Percentiles rank a stretch among this genome's conserved stretches.
phyloP scores from a whole-genome alignment of 768 basidiomycete species.

The Suillus subluteus region DNA sequence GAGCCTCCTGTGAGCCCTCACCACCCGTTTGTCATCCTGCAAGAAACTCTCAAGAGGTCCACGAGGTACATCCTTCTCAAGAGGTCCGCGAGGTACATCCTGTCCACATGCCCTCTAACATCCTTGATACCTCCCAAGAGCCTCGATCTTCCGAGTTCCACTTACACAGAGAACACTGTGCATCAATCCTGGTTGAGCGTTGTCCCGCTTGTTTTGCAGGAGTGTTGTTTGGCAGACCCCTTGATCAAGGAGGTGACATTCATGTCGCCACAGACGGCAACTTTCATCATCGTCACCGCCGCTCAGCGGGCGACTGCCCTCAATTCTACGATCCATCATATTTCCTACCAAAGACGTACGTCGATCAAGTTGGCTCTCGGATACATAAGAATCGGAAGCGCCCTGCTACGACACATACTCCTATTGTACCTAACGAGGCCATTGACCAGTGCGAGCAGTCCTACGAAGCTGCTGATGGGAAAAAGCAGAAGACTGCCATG shows the following conservation, averaged over 20 bases:
- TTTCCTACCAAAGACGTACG: neutral
- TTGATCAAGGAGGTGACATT: neutral
- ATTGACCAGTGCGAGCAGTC: neutral
- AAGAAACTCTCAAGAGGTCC: too few relatives aligned
- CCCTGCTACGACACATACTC: neutral
- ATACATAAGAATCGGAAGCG: neutral
- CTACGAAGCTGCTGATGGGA: constrained; percentile 30
- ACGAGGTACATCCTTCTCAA: too few relatives aligned
- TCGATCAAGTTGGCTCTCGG: neutral
- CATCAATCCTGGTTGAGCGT: neutral
- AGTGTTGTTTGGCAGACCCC: neutral
- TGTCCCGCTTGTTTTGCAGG: neutral
- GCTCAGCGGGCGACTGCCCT: neutral
- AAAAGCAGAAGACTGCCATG: constrained; percentile 28
- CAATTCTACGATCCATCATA: neutral
- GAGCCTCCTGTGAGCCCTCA: too few relatives aligned
- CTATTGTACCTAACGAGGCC: neutral
- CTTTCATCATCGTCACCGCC: neutral
- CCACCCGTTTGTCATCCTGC: too few relatives aligned
- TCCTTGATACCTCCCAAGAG: too few relatives aligned
- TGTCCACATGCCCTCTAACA: too few relatives aligned
- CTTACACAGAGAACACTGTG: too few relatives aligned
- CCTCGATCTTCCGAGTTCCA: too few relatives aligned
- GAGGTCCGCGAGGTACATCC: too few relatives aligned
- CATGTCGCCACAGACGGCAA: neutral